Evolutionary conservation across 164 flowering plant species (phyloP).

Genomic region (Houttuynia cordata): DNA sequence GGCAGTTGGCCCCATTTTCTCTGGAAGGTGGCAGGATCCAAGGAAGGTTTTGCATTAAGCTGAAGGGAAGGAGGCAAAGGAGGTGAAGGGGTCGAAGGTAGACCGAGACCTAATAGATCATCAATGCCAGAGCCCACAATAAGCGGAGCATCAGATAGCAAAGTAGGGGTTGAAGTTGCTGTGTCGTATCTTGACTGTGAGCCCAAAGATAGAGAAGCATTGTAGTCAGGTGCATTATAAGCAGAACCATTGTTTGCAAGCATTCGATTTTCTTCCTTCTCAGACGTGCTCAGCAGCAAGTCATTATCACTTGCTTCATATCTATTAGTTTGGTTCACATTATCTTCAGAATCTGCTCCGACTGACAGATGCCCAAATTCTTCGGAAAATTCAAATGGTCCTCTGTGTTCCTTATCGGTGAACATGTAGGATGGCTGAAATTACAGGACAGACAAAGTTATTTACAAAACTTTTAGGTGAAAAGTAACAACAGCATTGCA

Average conservation of each 20-base stretch:
- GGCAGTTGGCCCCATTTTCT: slow-evolving; percentile 93
- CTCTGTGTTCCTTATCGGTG: slow-evolving; percentile 91
- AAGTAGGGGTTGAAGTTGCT: slow-evolving; percentile 21
- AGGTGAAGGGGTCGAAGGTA: slow-evolving; percentile 10
- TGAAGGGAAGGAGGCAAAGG: slow-evolving; percentile 60
- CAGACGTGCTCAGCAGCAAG: slow-evolving; percentile 64
- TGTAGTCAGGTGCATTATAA: slow-evolving; percentile 58
- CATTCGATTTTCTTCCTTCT: slow-evolving; percentile 64
- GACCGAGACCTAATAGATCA: slow-evolving; percentile 60
- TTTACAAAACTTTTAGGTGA: neutral
- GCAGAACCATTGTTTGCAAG: slow-evolving; percentile 55
- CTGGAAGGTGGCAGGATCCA: slow-evolving; percentile 83
- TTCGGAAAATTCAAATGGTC: slow-evolving; percentile 90
- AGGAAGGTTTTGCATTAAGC: slow-evolving; percentile 63
- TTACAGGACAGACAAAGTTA: neutral
- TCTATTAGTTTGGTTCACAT: slow-evolving; percentile 37
- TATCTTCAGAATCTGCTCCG: slow-evolving; percentile 42
- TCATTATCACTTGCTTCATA: slow-evolving; percentile 90
- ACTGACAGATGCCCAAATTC: slow-evolving; percentile 71
- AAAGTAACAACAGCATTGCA: neutral
- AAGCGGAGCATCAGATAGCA: slow-evolving; percentile 20
- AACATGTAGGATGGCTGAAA: slow-evolving; percentile 99
- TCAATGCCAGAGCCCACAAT: slow-evolving; percentile 47
- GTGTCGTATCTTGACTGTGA: slow-evolving; percentile 28
- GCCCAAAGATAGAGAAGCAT: slow-evolving; percentile 24